Evolutionary conservation across 306 rosid species (phyloP).

Genomic region (Dalbergia cultrata): DNA sequence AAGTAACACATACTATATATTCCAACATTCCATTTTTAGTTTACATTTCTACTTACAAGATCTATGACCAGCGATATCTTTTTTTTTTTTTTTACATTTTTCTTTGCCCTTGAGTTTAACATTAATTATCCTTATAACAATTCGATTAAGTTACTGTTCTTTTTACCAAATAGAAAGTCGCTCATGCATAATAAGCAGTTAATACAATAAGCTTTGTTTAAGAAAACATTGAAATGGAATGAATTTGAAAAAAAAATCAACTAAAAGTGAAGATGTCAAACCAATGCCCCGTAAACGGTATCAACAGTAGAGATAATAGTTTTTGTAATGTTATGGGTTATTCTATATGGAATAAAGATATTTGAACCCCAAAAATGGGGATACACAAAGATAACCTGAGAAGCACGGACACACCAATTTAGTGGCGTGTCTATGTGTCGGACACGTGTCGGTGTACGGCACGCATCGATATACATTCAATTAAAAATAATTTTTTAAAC

Average conservation of each 20-base stretch:
- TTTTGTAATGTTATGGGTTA: neutral
- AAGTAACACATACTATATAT: too few species aligned
- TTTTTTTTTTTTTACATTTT: neutral
- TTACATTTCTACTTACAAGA: neutral
- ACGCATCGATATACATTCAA: too few species aligned
- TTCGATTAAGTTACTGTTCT: neutral
- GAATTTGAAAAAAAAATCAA: neutral
- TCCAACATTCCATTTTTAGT: neutral
- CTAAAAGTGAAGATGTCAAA: neutral
- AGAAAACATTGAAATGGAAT: neutral
- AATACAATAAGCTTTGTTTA: too few species aligned
- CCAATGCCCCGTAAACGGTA: neutral
- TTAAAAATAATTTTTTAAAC: too few species aligned
- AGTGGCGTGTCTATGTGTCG: too few species aligned
- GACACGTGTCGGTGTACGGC: too few species aligned
- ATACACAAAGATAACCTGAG: too few species aligned
- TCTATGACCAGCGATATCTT: neutral
- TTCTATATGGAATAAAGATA: neutral
- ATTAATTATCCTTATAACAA: neutral
- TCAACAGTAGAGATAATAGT: neutral
- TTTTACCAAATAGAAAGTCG: neutral
- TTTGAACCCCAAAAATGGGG: too few species aligned
- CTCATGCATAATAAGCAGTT: too few species aligned
- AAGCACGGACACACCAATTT: too few species aligned
- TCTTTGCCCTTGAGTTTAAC: neutral